Evolutionary conservation across 2,329 filamentous ascomycete genomes (phyloP), one percentile per base, ranked within the genome.

Genomic region (Macrophomina tecta): DNA sequence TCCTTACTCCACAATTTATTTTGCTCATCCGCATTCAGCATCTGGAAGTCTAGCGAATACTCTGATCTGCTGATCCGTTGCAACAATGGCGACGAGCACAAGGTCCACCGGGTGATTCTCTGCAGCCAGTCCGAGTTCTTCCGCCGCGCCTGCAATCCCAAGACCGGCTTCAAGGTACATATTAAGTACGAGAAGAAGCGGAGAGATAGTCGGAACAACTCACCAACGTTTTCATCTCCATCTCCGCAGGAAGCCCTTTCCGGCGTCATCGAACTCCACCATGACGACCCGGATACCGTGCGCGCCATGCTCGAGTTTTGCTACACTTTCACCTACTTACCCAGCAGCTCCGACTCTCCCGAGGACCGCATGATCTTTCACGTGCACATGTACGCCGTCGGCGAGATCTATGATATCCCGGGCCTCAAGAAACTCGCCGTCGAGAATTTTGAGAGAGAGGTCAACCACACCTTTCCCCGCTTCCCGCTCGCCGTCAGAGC

Each of bases 401-500:
- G 64, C 18, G 64, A 66, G 14, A 66, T 66, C 30, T 66, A 66
- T 45, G 64, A 53, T 34, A 18, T 56, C 6, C 53, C 45, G 3
- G 34, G 36, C 12, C 55, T 66, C 14, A 66, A 66, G 34, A 32
- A 45, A 5, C 46, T 60, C n/a, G 64, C 64, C 28, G 30, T 28
- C 4, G 28, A 30, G n/a, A 61, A 66, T 38, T 66, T 66, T 36
- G 55, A 60, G n/a, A 32, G 14, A 12, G 64, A 53, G 16, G 42
- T 61, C 46, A 38, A 52, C 64, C 45, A 52, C 36, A 30, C 34
- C 4, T 49, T 60, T 55, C 46, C 53, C 23, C 53, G 38, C 34
- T 74, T 81, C 23, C 74, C 79, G 23, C 73, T 76, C 46, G 76
- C 77, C 12, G 76, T 81, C 55, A 72, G 76, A 65, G 75, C 78